Base-by-base conservation (phyloP, 768 basidiomycete species). In the Candolleomyces aberdarensis region DNA sequence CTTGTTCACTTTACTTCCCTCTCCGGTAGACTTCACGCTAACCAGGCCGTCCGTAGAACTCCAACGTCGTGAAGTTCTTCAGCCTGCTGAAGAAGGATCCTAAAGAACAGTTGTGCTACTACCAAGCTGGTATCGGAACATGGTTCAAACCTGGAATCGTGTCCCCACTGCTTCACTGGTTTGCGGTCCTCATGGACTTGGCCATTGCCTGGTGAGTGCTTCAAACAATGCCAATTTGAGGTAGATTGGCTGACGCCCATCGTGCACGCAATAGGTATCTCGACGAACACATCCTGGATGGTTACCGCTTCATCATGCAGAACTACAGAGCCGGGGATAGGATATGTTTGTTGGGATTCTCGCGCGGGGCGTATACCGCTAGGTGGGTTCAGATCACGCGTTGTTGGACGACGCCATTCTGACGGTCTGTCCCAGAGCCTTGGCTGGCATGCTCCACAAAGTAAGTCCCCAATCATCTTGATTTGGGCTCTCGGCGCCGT, bases 281-380 rank as follows among this genome's bases (percentile, higher is more conserved):
- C 46, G 85, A 86, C 57, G 80, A 68, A 1, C 90, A 92, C 72
- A 86, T 92, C 20, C 82, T 85, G 72, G 86, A 82, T 9, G 92
- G 92, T 0, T 94, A 93, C 72, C 76, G 74, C 62, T 93, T 87
- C 70, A 73, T 93, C 56, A 92, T 93, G 91, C 80, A 88, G 62
- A 92, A 88, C 66, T 91, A 88, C 68, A 77, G 75, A n/a, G 65
- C 73, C 0, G 92, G 91, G 0, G 90, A 91, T 69, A 89, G 80
- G 69, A 83, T 92, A 36, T 91, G 86, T 66, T 71, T 92, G 22
- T 91, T 91, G 60, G 89, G 92, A 0, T 95, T 94, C 68, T 93
- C 91, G 50, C 82, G 92, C 43, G 78, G 78, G 1, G 73, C 78
- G 13, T 80, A 80, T 64, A 78, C 76, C 19, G 78, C 77, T 49